A percentile compares a stretch with the other conserved stretches of the same genome.
Evolutionary conservation across 2,329 filamentous ascomycete species (phyloP).

Genomic region (Ceratocystis smalleyi): DNA sequence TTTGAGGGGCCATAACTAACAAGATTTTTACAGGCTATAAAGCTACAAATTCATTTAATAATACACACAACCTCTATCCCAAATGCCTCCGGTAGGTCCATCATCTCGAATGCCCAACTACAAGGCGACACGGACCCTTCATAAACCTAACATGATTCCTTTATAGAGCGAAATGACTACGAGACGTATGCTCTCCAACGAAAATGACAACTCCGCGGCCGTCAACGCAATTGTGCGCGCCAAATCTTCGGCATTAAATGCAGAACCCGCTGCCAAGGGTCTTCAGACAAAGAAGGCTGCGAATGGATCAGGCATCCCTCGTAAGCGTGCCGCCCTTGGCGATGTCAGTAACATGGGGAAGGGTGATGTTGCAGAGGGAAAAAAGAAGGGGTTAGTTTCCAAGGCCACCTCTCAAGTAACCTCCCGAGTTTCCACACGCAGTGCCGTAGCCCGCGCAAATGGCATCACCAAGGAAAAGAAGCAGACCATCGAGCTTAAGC

Average conservation of each 20-base stretch:
- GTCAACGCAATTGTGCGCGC: conserved; percentile 82
- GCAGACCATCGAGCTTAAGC: conserved; percentile 45
- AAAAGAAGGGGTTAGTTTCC: conserved; percentile 69
- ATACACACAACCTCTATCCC: conserved; percentile 17
- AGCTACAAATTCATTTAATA: conserved; percentile 12
- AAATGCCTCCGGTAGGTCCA: conserved; percentile 28
- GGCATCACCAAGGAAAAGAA: conserved; percentile 59
- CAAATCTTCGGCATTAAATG: conserved; percentile 60
- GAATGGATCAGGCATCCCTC: conserved; percentile 33
- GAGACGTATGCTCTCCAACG: conserved; percentile 59
- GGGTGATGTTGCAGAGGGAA: conserved; percentile 51
- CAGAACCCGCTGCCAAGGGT: conserved; percentile 40
- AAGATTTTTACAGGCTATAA: not conserved
- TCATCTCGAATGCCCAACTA: not conserved
- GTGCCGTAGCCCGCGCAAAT: conserved; percentile 44
- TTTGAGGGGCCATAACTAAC: not conserved
- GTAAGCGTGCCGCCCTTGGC: conserved; percentile 72
- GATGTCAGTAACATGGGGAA: conserved; percentile 95
- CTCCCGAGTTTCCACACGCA: conserved; percentile 52
- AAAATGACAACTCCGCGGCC: conserved; percentile 81
- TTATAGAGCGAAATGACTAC: conserved; percentile 17
- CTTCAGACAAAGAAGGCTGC: conserved; percentile 56
- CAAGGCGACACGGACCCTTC: not conserved
- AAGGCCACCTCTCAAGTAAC: conserved; percentile 61
- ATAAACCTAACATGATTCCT: not conserved